Percentiles rank a stretch among this genome's conserved stretches.
These are phyloP conservation scores for barrel medic (Medicago truncatula) DNA, from an alignment of 306 rosid species.

Conservation along the genomic window MtrunA17r5.0-ANR NC_053049.1:560501-561000, in stretches of 20 bases:
- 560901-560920: too few species aligned
- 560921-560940: too few species aligned
- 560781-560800: slow-evolving; percentile 32
- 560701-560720: slow-evolving; percentile 45
- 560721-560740: neutral
- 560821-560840: too few species aligned
- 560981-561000: too few species aligned
- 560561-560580: slow-evolving; percentile 31
- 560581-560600: slow-evolving; percentile 48
- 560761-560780: too few species aligned
- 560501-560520: slow-evolving; percentile 49
- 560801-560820: neutral
- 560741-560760: neutral
- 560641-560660: neutral
- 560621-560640: slow-evolving; percentile 7
- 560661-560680: slow-evolving; percentile 38
- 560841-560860: too few species aligned
- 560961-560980: too few species aligned
- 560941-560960: too few species aligned
- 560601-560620: slow-evolving; percentile 43
- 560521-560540: slow-evolving; percentile 31
- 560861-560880: too few species aligned
- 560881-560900: too few species aligned
- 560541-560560: slow-evolving; percentile 40
- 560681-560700: slow-evolving; percentile 57